Conservation (phyloP, 1,284 basidiomycete genomes). For the Ceratobasidium sp. region DNA sequence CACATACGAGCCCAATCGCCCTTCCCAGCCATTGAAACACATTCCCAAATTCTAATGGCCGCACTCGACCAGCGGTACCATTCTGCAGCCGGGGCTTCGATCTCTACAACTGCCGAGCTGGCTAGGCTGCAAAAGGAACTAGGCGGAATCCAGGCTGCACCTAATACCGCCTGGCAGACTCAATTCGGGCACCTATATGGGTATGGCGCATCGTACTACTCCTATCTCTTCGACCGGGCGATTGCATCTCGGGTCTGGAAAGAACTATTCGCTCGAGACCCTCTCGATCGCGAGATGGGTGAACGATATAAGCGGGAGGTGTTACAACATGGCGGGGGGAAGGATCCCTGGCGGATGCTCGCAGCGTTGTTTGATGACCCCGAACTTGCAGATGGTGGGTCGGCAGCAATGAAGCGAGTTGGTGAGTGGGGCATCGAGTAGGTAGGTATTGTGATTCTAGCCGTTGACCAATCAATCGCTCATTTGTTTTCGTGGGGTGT, state of each 20-base stretch:
- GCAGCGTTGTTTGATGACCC: constrained; percentile 73
- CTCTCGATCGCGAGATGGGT: constrained; percentile 69
- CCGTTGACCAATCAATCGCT: not conserved
- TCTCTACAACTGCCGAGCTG: constrained; percentile 75
- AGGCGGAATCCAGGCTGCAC: constrained; percentile 81
- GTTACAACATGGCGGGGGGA: constrained; percentile 83
- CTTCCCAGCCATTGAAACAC: constrained; percentile 70
- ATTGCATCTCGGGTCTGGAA: constrained; percentile 91
- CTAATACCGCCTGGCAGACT: constrained; percentile 89
- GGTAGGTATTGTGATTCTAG: not conserved
- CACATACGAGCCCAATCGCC: constrained; percentile 49
- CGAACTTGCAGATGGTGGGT: constrained; percentile 70
- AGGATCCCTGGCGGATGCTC: constrained; percentile 94
- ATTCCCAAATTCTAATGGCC: constrained; percentile 90
- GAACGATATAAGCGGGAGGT: constrained; percentile 82
- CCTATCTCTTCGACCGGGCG: constrained; percentile 93
- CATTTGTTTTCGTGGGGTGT: not conserved
- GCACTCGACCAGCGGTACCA: constrained; percentile 91
- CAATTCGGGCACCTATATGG: constrained; percentile 96
- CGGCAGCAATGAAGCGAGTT: constrained; percentile 84
- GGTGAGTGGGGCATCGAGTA: constrained; percentile 81
- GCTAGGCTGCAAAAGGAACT: constrained; percentile 69
- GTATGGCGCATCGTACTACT: constrained; percentile 97
- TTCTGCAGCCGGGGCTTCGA: constrained; percentile 66
- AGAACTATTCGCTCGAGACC: constrained; percentile 71